These are phyloP conservation scores for Chytriomyces confervae DNA, from an alignment of 192 early-diverging fungal genomes.

Conservation along the genomic window DNA sequence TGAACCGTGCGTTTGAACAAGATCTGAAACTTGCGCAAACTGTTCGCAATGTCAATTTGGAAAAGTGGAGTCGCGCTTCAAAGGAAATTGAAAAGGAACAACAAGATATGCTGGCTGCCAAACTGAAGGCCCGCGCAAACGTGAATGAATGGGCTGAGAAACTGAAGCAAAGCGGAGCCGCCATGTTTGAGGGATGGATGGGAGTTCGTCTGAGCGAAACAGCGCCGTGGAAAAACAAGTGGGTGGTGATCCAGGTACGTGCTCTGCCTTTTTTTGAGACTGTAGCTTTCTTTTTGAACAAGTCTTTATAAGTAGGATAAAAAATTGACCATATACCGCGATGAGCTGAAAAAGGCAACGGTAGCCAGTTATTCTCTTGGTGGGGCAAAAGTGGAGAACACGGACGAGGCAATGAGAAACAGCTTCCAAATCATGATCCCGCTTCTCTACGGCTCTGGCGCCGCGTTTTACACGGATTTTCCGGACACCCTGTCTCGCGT, in stretches of 20 bases:
- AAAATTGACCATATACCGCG: conserved; percentile 11
- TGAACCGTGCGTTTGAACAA: conserved; percentile 23
- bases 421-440: conserved; percentile 6
- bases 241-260: conserved; percentile 18
- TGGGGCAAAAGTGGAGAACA: neutral
- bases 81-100: neutral
- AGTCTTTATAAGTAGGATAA: neutral
- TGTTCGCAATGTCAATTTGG: neutral
- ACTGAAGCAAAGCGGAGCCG: neutral
- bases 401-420: neutral
- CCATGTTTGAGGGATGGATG: conserved; percentile 34
- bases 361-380: neutral
- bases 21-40: neutral
- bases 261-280: neutral
- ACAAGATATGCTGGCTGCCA: neutral
- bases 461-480: conserved; percentile 23
- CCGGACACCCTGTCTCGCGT: neutral
- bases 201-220: neutral
- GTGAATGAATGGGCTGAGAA: conserved; percentile 15
- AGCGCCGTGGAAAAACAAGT: conserved; percentile 21
- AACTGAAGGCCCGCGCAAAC: neutral
- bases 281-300: neutral
- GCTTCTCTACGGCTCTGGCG: neutral
- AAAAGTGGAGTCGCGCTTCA: neutral
- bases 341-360: conserved; percentile 5